Evolutionary conservation across 2,329 filamentous ascomycete species (phyloP), one percentile per base, ranked within the genome.

Genomic region (Penicillium sp.): DNA sequence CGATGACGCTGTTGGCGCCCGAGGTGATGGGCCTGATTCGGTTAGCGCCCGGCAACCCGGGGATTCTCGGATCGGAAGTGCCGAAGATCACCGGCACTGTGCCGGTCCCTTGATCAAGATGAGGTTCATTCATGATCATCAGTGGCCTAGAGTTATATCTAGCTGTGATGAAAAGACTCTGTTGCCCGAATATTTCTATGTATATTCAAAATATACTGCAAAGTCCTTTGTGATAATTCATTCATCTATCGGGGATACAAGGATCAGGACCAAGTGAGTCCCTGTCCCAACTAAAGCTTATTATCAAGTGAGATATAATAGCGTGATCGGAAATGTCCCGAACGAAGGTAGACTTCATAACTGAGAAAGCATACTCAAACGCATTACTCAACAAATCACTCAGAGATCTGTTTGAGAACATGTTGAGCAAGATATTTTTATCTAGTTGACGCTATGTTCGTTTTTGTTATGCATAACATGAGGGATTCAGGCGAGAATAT

Each of bases 31-130:
- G 53, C 66, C 65, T 60, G 58, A 60, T 68, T 59, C 54, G 66
- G 69, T 67, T 68, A 64, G 65, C 49, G 56, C 40, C n/a, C 54
- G 65, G 56, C 65, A 62, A 57, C 55, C 63, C 72, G 72, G 73
- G 62, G 69, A 68, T 69, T 68, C 56, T 72, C 72, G 73, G 72
- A 64, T 60, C 13, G 24, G 24, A 19, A 60, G 33, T 58, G 47
- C 59, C 56, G 59, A 63, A 57, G 45, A 56, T 38, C 30, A 47
- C 57, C 45, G 57, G 26, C 19, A 37, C 38, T 47, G 7, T 47
- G 44, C 22, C 44, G 53, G 38, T 28, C 3, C 22, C 15, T 28
- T n/a, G 24, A 28, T 44, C 15, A 40, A 53, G 44, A 26, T 24
- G 19, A 24, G 17, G 3, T 28, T 47, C 4, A 47, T 22, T 28